Conservation (phyloP, 306 rosid genomes). For the Rosa multiflora region DNA sequence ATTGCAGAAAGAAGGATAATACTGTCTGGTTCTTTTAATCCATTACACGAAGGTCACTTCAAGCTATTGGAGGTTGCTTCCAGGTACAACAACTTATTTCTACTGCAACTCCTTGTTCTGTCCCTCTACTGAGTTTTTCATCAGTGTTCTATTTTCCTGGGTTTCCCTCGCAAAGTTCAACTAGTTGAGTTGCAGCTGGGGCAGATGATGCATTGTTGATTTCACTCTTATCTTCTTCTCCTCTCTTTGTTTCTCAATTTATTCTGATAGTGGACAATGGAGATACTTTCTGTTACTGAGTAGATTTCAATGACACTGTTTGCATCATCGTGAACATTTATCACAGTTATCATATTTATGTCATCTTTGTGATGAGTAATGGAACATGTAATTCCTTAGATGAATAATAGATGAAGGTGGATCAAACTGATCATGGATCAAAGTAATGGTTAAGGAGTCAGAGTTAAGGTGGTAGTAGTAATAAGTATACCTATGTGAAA, state of each 20-base stretch:
- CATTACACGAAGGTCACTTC: conserved; percentile 85
- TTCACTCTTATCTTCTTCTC: not conserved
- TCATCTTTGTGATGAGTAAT: not conserved
- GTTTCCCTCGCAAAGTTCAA: not conserved
- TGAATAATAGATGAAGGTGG: not conserved
- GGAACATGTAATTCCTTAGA: not conserved
- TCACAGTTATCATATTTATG: not conserved
- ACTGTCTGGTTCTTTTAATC: conserved; percentile 88
- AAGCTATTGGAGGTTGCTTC: conserved; percentile 86
- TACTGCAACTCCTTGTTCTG: not conserved
- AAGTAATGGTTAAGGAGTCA: not conserved
- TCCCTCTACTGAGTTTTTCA: not conserved
- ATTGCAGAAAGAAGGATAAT: conserved; percentile 67
- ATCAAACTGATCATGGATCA: not conserved
- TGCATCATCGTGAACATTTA: not conserved
- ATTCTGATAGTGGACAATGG: not conserved
- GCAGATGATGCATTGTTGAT: not conserved
- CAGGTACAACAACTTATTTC: conserved; percentile 46
- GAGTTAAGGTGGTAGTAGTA: not conserved
- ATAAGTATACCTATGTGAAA: not conserved
- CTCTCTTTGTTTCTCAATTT: not conserved
- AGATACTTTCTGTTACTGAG: not conserved
- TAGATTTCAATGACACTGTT: not conserved
- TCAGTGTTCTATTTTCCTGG: not conserved
- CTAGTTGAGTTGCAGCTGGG: not conserved